Evolutionary conservation across 1,284 basidiomycete species (phyloP).

Genomic region (Tilletia caries): DNA sequence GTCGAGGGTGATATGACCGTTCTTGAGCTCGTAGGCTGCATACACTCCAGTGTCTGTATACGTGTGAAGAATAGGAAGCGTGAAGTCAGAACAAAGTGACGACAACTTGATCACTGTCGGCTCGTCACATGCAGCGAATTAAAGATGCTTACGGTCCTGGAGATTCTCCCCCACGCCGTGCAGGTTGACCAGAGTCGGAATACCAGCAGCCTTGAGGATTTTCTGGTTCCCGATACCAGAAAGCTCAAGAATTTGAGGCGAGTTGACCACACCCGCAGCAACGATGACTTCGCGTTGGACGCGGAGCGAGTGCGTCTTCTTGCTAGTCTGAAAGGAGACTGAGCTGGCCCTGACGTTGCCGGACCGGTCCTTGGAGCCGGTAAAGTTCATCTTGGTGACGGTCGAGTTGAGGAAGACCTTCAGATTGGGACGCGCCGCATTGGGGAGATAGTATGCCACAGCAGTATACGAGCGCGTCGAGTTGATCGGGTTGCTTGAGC

Average conservation of each 20-base stretch:
- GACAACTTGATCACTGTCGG: no score
- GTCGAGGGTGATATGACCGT: slow-evolving; percentile 38
- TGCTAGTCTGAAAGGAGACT: slow-evolving; percentile 30
- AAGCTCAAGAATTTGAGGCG: slow-evolving; percentile 58
- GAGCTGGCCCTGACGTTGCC: slow-evolving; percentile 25
- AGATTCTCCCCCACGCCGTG: slow-evolving; percentile 57
- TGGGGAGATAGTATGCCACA: slow-evolving; percentile 43
- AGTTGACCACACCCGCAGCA: slow-evolving; percentile 43
- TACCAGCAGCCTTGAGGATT: slow-evolving; percentile 54
- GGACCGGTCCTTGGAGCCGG: slow-evolving; percentile 16
- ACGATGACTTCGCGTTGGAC: slow-evolving; percentile 43
- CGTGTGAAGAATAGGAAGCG: background rate
- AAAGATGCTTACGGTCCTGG: slow-evolving; percentile 50
- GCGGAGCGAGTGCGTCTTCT: slow-evolving; percentile 33
- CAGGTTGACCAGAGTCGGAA: slow-evolving; percentile 37
- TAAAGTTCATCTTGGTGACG: slow-evolving; percentile 40
- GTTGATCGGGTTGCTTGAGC: slow-evolving; percentile 42
- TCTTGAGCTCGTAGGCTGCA: slow-evolving; percentile 41
- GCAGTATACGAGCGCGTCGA: slow-evolving; percentile 47
- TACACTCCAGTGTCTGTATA: slow-evolving; percentile 45
- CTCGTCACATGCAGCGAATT: slow-evolving; percentile 22
- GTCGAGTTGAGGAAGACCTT: slow-evolving; percentile 37
- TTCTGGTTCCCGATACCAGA: slow-evolving; percentile 59
- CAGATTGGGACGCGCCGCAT: slow-evolving; percentile 36
- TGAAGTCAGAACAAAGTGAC: background rate